Evolutionary conservation across 257 asterid genomes (phyloP).

Genomic region (Solanum gracilifrons): DNA sequence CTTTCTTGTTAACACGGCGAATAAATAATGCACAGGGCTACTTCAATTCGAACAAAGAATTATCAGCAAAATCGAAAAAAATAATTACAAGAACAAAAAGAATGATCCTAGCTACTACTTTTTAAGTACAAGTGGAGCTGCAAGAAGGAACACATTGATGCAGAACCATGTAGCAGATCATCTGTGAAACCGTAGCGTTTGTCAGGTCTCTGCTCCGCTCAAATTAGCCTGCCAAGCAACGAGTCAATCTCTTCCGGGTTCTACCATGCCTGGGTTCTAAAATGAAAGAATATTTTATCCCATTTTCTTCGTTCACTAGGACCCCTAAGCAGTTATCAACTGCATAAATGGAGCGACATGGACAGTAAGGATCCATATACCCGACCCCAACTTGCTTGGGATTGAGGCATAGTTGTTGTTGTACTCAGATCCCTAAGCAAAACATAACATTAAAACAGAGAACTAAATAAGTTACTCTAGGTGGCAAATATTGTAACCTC

Average conservation of each 20-base stretch:
- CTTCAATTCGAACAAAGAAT: not conserved
- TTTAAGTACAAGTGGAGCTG: conserved; percentile 1
- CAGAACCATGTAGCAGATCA: not conserved
- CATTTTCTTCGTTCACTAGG: not conserved
- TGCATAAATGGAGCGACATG: not conserved
- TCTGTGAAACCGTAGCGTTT: not conserved
- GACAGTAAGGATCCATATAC: not conserved
- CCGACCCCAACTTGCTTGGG: not conserved
- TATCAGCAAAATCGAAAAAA: not conserved
- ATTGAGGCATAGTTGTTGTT: not conserved
- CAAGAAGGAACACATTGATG: not conserved
- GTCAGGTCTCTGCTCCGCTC: not conserved
- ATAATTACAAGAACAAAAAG: not conserved
- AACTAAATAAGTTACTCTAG: not conserved
- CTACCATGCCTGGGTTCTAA: not conserved
- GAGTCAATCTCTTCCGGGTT: not conserved
- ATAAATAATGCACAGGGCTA: not conserved
- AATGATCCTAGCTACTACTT: not conserved
- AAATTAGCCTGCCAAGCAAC: not conserved
- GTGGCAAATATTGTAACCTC: not conserved
- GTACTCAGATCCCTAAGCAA: not conserved
- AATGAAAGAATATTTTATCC: not conserved
- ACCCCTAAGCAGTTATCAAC: not conserved
- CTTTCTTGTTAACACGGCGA: not conserved
- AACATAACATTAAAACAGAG: not conserved